Evolutionary conservation across 331 rosid species (phyloP).

Genomic region (Quercus lobata): DNA sequence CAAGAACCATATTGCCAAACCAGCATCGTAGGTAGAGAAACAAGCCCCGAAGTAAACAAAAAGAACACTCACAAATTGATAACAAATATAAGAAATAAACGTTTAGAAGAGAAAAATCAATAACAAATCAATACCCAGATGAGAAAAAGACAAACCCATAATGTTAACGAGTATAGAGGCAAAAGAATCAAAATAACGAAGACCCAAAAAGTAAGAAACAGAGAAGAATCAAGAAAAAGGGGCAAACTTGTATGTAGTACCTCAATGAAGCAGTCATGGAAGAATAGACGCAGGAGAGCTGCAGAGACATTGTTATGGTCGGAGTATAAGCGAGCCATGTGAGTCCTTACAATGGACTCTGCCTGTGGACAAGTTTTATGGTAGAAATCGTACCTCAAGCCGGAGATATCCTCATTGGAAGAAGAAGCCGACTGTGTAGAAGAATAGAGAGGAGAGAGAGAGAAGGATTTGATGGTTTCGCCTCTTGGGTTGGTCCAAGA

Average conservation of each 20-base stretch:
- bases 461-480: conserved; percentile 13
- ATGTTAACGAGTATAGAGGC: too few species aligned
- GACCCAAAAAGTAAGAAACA: background rate
- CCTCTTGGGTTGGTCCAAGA: conserved; percentile 54
- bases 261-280: conserved; percentile 88
- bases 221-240: background rate
- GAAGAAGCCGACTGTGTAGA: conserved; percentile 14
- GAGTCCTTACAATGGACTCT: conserved; percentile 43
- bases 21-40: background rate
- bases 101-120: background rate
- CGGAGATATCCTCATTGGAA: conserved; percentile 21
- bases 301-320: conserved; percentile 52
- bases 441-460: background rate
- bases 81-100: too few species aligned
- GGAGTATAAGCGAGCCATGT: conserved; percentile 43
- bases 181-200: too few species aligned
- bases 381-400: conserved; percentile 60
- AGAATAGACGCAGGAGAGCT: conserved; percentile 75
- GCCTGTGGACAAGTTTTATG: conserved; percentile 60
- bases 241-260: conserved; percentile 15
- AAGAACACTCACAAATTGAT: background rate
- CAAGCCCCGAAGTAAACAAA: background rate
- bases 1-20: too few species aligned
- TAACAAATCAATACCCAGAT: background rate
- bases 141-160: too few species aligned